Conservation (phyloP, 768 basidiomycete genomes). For the Hericium erinaceus region DNA sequence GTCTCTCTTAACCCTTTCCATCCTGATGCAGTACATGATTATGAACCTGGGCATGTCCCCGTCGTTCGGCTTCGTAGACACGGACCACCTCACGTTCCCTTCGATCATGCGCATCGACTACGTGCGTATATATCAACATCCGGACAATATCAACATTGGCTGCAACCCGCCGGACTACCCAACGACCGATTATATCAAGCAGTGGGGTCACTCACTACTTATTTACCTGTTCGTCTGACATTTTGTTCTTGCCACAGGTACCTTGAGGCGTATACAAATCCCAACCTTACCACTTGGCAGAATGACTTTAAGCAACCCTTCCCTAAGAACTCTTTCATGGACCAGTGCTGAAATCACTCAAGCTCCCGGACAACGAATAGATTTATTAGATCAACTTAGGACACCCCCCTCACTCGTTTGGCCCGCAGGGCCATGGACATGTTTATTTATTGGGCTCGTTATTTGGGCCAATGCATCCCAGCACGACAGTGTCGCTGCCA, state of each 20-base stretch:
- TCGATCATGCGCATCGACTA: conserved; percentile 72
- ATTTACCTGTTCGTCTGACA: neutral
- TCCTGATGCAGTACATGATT: conserved; percentile 36
- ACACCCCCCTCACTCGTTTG: too few relatives aligned
- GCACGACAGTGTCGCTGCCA: too few relatives aligned
- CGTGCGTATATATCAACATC: conserved; percentile 66
- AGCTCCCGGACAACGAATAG: too few relatives aligned
- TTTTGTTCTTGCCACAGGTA: conserved; percentile 29
- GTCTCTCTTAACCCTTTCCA: neutral
- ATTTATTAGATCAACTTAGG: too few relatives aligned
- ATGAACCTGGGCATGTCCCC: conserved; percentile 50
- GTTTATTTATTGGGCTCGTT: too few relatives aligned
- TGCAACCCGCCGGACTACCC: conserved; percentile 69
- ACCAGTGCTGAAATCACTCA: conserved; percentile 20
- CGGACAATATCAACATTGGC: conserved; percentile 40
- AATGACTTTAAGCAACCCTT: conserved; percentile 35
- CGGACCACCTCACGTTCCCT: conserved; percentile 39
- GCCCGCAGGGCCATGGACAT: too few relatives aligned
- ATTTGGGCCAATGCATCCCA: too few relatives aligned
- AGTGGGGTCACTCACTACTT: conserved; percentile 30
- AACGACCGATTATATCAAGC: conserved; percentile 66
- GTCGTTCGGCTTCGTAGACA: conserved; percentile 50
- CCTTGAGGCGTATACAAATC: conserved; percentile 61
- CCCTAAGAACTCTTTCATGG: conserved; percentile 41
- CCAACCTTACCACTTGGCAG: conserved; percentile 43